phyloP scores from a whole-genome alignment of 1,139 yeast genomes.

The Debaryomyces singareniensis region DNA sequence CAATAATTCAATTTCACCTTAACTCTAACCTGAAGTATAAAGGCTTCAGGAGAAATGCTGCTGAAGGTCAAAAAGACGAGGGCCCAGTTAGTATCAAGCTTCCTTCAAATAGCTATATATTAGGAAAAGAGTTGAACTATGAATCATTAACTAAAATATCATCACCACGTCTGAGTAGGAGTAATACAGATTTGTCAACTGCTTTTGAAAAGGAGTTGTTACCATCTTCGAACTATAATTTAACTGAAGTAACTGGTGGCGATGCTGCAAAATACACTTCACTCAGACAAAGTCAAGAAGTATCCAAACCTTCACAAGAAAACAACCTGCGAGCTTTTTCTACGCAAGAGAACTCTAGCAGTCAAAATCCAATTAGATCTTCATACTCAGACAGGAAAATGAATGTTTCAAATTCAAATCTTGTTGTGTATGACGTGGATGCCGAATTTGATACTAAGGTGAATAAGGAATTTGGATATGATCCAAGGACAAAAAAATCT shows the following conservation, averaged over 20 bases:
- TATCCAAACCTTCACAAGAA: not conserved
- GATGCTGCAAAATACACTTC: not conserved
- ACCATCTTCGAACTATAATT: not conserved
- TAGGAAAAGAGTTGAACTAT: conserved; percentile 8
- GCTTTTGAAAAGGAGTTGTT: not conserved
- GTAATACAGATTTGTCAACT: not conserved
- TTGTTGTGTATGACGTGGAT: conserved; percentile 8
- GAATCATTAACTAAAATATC: not conserved
- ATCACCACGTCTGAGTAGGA: not conserved
- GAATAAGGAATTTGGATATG: conserved; percentile 15
- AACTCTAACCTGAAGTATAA: conserved; percentile 32
- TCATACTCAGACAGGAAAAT: conserved; percentile 1
- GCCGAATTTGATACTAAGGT: conserved; percentile 11
- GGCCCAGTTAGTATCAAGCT: conserved; percentile 23
- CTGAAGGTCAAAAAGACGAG: conserved; percentile 13
- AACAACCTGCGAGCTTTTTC: not conserved
- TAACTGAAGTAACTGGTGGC: not conserved
- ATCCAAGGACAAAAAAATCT: conserved; percentile 13
- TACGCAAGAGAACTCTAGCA: not conserved
- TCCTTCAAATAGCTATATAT: conserved; percentile 14
- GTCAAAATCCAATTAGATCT: not conserved
- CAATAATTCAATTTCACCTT: conserved; percentile 15
- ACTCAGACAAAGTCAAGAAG: not conserved
- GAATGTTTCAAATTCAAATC: conserved; percentile 4
- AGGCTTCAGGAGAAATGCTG: conserved; percentile 40